Base-by-base conservation (phyloP, 2,329 filamentous ascomycete species). In the Talaromyces amestolkiae region DNA sequence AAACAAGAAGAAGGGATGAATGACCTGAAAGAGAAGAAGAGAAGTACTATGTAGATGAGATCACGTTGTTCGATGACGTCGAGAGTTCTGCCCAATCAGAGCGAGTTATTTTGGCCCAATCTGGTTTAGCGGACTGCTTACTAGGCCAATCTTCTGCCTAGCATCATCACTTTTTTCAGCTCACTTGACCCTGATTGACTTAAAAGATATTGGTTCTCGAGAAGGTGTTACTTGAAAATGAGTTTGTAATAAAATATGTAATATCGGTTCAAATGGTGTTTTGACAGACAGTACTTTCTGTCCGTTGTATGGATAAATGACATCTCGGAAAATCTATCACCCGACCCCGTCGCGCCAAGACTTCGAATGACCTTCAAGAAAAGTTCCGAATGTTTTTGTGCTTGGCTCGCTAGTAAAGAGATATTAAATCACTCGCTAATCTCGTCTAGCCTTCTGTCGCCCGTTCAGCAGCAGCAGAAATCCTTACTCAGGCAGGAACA, bases 371-470 rank as follows among this genome's bases (percentile, higher is more conserved):
- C n/a, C 41, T 45, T 27, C 31, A 51, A 61, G 59, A 53, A 61
- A 61, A 61, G 59, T 61, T 61, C 59, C 59, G 15, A 27, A 22
- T 59, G 37, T 43, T 59, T 59, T 59, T 59, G 19, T n/a, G 11
- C 19, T 19, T 8, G 9, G 54, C n/a, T 45, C 43, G 51, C 15
- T 27, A 47, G 41, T 17, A 22, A 47, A 47, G 39, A 47, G 9
- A 59, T 27, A 37, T 24, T 11, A 19, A 37, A 13, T 4, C 33
- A 22, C 19, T 56, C 53, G 33, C 31, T 31, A 56, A 15, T 22
- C 9, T 2, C n/a, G n/a, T 3, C 11, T n/a, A 22, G 31, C n/a
- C 10, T 4, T 37, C n/a, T 24, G n/a, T 15, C n/a, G 11, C 11
- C 7, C 53, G 1, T 56, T 39, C 33, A 22, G 53, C 51, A n/a